Base-by-base conservation (phyloP, 768 basidiomycete genomes). In the Gelatoporia subvermispora region DNA sequence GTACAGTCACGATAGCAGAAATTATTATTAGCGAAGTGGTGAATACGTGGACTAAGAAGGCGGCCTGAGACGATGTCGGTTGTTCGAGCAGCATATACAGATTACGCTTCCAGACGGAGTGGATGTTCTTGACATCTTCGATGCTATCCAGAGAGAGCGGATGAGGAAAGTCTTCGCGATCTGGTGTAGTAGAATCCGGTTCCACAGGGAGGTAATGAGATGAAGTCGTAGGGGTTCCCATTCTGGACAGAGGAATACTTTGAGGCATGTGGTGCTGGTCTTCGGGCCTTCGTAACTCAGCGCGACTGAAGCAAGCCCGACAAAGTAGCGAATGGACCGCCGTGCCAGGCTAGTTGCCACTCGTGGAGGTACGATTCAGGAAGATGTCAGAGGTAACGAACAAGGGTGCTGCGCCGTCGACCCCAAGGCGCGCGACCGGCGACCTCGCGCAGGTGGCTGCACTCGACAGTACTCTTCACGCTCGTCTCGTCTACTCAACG, bases 81-180 rank as follows among this genome's bases (percentile, higher is more conserved):
- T 79, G 82, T 57, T 94, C 92, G 54, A 94, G 76, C 17, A 94
- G 72, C 39, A 80, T 74, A 60, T 81, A 84, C 15, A 88, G 68
- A 15, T 76, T 71, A 20, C 81, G 73, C 61, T 85, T 85, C 82
- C 83, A 88, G 25, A 64, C 66, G 2, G 78, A 74, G 7, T 55
- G 41, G 15, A 60, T 57, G 17, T 47, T 39, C 22, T 48, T 40
- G 13, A 49, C 44, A 10, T 49, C 55, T 36, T 60, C 55, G 23
- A 46, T 46, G 20, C 35, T 49, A n/a, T 57, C 58, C 42, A 56
- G 48, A 22, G 50, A 49, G n/a, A 53, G 13, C 9, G 47, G 41
- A 41, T 48, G 52, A 4, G 42, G 52, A 21, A 53, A n/a, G 8
- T 50, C 41, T 18, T 50, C 46, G 4, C 17, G 25, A 23, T 36